A percentile compares a stretch with the other conserved stretches of the same genome.
Conservation (phyloP, 148 eudicot species). For the Polygonum aviculare region DNA sequence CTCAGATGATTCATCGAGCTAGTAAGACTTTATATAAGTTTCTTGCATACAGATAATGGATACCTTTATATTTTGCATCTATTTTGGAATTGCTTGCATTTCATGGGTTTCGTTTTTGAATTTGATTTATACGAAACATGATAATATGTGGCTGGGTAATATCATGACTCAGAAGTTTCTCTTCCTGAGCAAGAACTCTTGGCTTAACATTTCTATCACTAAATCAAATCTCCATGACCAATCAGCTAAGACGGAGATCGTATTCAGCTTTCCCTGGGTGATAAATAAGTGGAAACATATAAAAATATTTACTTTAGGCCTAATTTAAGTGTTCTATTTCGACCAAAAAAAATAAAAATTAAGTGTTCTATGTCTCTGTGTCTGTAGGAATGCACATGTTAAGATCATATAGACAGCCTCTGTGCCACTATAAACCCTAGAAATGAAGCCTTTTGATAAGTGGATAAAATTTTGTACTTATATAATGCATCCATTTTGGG, state of each 20-base stretch:
- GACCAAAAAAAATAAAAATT: too few species aligned
- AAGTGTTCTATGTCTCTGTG: background rate
- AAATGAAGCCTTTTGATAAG: background rate
- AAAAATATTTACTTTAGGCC: background rate
- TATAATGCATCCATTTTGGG: background rate
- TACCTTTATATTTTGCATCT: background rate
- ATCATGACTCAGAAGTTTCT: background rate
- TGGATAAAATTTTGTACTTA: background rate
- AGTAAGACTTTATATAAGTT: slow-evolving; percentile 34
- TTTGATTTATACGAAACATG: background rate
- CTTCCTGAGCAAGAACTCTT: background rate
- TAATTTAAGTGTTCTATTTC: background rate
- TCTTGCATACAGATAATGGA: background rate
- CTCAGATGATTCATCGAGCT: slow-evolving; percentile 73
- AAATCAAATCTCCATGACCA: background rate
- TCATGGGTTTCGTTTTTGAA: background rate
- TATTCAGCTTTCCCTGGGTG: background rate
- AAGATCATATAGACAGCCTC: background rate
- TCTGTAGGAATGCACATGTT: background rate
- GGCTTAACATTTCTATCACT: background rate
- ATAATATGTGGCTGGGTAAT: background rate
- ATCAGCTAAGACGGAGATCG: background rate
- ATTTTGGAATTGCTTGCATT: background rate
- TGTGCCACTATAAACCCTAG: background rate
- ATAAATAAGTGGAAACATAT: background rate